A percentile compares a stretch with the other conserved stretches of the same genome.
These are phyloP conservation scores for Tylopilus felleus DNA, from an alignment of 768 basidiomycete species.

Conservation along the genomic window DNA sequence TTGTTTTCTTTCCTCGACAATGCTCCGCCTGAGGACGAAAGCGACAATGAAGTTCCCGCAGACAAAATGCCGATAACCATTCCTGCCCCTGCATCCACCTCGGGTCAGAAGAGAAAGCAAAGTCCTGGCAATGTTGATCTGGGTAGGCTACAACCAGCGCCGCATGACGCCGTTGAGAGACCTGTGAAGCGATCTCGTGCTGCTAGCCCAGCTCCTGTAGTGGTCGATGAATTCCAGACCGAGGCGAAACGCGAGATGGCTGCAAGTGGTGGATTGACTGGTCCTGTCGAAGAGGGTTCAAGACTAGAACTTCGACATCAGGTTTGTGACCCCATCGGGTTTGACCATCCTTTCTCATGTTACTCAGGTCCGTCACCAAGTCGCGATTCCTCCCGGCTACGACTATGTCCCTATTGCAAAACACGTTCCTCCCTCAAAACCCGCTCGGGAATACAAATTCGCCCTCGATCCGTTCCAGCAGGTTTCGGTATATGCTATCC, in stretches of 20 bases:
- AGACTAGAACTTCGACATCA: constrained; percentile 80
- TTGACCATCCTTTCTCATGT: constrained; percentile 4
- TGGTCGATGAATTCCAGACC: constrained; percentile 92
- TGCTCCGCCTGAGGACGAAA: constrained; percentile 22
- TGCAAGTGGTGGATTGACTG: constrained; percentile 83
- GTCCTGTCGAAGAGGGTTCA: constrained; percentile 61
- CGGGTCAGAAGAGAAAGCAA: constrained; percentile 27
- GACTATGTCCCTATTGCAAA: constrained; percentile 86
- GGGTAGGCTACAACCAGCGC: constrained; percentile 3
- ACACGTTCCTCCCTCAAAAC: constrained; percentile 88
- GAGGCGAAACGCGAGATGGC: constrained; percentile 91
- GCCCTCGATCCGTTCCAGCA: constrained; percentile 95
- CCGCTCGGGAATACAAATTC: constrained; percentile 92
- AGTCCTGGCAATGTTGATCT: constrained; percentile 6
- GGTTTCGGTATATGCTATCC: constrained; percentile 92
- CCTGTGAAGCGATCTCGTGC: constrained; percentile 56
- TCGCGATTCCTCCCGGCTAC: constrained; percentile 91
- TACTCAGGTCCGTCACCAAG: constrained; percentile 86
- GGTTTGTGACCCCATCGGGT: constrained; percentile 29
- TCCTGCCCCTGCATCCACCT: not conserved
- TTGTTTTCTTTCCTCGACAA: constrained; percentile 32
- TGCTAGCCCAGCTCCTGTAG: constrained; percentile 66
- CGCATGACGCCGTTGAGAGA: constrained; percentile 31
- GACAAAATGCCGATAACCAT: not conserved
- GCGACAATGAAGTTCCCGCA: constrained; percentile 21